These are phyloP conservation scores for Blastocystis sp. DNA, from an alignment of 352 stramenopile genomes.

Conservation along the genomic window DNA sequence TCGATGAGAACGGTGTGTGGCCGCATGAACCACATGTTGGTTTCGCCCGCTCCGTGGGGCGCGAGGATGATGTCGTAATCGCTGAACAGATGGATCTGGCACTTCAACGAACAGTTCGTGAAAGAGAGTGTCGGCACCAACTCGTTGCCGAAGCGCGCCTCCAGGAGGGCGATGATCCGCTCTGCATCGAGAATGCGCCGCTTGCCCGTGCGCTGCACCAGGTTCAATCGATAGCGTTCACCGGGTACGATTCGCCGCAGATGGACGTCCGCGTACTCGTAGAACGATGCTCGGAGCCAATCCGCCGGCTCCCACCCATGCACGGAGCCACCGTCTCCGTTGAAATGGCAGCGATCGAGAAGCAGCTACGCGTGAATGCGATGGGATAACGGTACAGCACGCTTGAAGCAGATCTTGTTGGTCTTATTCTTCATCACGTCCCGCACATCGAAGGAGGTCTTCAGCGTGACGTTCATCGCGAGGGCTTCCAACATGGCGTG, in stretches of 20 bases:
- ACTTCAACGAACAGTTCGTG: slow-evolving; percentile 16
- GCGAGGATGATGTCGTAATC: slow-evolving; percentile 23
- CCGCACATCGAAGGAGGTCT: neutral
- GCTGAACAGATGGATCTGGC: neutral
- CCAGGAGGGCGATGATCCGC: neutral
- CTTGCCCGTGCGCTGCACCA: slow-evolving; percentile 7
- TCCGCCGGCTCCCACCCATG: slow-evolving; percentile 11
- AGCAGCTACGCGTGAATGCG: neutral
- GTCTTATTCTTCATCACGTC: neutral
- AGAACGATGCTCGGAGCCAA: slow-evolving; percentile 18
- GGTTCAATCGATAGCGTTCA: neutral
- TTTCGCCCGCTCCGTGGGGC: slow-evolving; percentile 25
- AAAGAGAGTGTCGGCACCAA: neutral
- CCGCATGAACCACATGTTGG: slow-evolving; percentile 53
- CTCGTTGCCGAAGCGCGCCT: neutral
- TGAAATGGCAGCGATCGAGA: slow-evolving; percentile 26
- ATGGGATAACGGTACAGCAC: neutral
- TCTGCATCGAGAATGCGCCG: slow-evolving; percentile 18
- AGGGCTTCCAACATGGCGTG: neutral
- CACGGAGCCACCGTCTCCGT: slow-evolving; percentile 38
- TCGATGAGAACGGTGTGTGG: slow-evolving; percentile 44
- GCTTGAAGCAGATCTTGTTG: neutral
- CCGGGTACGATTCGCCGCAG: neutral
- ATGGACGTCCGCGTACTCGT: slow-evolving; percentile 9
- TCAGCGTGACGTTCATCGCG: neutral